phyloP scores from a whole-genome alignment of 768 basidiomycete genomes.

The Rhizopogon salebrosus region DNA sequence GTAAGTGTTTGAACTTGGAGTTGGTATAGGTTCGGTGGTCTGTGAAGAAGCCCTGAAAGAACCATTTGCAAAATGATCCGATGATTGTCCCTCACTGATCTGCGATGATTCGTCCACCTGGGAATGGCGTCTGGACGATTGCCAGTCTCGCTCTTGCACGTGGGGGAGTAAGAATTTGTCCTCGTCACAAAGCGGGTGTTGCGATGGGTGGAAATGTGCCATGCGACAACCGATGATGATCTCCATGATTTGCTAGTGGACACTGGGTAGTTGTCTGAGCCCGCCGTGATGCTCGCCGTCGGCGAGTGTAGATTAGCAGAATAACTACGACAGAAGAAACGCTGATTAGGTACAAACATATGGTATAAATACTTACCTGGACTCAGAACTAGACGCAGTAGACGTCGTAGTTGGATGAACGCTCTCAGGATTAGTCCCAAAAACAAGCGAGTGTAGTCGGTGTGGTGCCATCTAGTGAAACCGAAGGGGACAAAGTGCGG shows the following conservation, averaged over 20 bases:
- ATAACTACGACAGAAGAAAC: background rate
- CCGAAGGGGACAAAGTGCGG: background rate
- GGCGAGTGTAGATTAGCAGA: constrained; percentile 5
- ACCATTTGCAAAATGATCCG: constrained; percentile 14
- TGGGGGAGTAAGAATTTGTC: background rate
- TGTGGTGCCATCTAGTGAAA: background rate
- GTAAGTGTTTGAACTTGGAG: background rate
- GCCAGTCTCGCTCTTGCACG: background rate
- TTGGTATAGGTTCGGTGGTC: background rate
- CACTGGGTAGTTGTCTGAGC: background rate
- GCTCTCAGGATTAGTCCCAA: background rate
- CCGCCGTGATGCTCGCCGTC: background rate
- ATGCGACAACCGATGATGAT: background rate
- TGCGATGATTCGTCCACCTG: constrained; percentile 7
- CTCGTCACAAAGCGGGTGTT: background rate
- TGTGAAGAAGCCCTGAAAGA: constrained; percentile 7
- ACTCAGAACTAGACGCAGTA: background rate
- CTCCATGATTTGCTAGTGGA: background rate
- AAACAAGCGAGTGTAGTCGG: background rate
- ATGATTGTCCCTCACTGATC: constrained; percentile 6
- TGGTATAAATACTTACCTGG: constrained; percentile 5
- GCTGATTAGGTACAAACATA: background rate
- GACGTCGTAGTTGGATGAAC: background rate
- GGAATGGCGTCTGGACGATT: background rate
- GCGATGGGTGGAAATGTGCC: background rate